Evolutionary conservation across 176 grass and related monocot species (phyloP), one percentile per base, ranked within the genome.

Genomic region (Oryza meyeriana): DNA sequence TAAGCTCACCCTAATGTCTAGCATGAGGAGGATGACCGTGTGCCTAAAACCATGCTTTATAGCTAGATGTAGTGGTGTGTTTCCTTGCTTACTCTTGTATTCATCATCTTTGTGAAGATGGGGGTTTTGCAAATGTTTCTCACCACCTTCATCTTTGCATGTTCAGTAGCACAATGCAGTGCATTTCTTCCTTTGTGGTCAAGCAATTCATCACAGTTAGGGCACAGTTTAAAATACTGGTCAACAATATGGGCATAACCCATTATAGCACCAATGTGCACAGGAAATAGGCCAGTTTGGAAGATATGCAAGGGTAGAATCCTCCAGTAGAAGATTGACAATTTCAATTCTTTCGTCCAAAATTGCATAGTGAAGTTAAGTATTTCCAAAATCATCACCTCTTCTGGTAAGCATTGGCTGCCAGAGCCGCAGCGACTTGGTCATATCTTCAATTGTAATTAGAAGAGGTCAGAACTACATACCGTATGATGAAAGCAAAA

Each of bases 31-130:
- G 32, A 36, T 10, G 39, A 66, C 41, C 7, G 36, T 71, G 3
- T 22, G 11, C 32, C 67, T 24, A 66, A 35, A 1, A 11, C 62
- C 70, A 44, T 41, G 36, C 33, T 14, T 40, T 59, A 90, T 80
- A 2, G 88, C 84, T 47, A 90, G 76, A 77, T 90, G 88, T 41
- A 90, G 73, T 24, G 88, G 88, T 20, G 88, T 90, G 52, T 90
- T 86, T 20, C 83, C 83, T 6, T n/a, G 0, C 7, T 64, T 4
- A 86, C 83, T n/a, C 66, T 4, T 20, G 63, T 84, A 76, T 90
- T 90, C 72, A 83, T 30, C 82, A 86, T 78, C 39, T 62, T 44
- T 25, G 24, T 30, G 81, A 86, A 79, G 22, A 61, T 24, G 24
- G 72, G 32, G 26, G 35, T 66, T 58, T 2, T 42, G 48, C 78